Evolutionary conservation across 805 yeast species (phyloP), one percentile per base, ranked within the genome.

Genomic region (Lachancea waltii): DNA sequence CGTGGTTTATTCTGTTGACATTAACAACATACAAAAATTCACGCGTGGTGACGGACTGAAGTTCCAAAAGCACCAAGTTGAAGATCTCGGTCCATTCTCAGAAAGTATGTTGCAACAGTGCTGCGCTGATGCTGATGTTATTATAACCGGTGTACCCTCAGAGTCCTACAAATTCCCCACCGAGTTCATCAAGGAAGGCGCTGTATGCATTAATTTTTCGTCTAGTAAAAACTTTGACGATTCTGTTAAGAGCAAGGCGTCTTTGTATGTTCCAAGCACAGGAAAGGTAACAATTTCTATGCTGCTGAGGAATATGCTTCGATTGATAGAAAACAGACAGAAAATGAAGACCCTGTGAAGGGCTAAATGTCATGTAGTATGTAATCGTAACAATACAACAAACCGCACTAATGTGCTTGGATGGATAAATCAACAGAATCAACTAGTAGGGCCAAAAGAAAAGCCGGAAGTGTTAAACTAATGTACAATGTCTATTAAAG

Each of bases 251-350:
- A 73, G 73, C 37, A 81, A 75, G 49, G 97, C 98, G 5, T 81
- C 95, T 1, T 67, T 92, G 30, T 92, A 90, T 56, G 97, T 92
- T 24, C 97, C 98, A 13, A 81, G 86, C 55, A 85, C 87, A 21
- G 98, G 98, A 13, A 92, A 92, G 62, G 97, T 92, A 23, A 92
- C 98, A 26, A 89, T 92, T 45, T 77, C 95, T 43, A 92, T 92
- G 97, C 66, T 92, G 29, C 66, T 92, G 62, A 77, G 98, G 60
- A 92, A 92, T 60, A 68, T 92, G 63, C 63, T 92, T 42, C 75
- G 98, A 49, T 68, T 92, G 47, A 75, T 83, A 47, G 79, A 81
- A 35, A 89, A 92, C 66, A 74, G 72, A 43, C 54, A 52, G 25
- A 49, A 49, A 31, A 24, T 42, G 28, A 34, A 26, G 23, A 9